Percentiles rank a stretch among this genome's conserved stretches.
Evolutionary conservation across 192 early-diverging fungal species (phyloP).

Genomic region (Chytriomyces confervae): DNA sequence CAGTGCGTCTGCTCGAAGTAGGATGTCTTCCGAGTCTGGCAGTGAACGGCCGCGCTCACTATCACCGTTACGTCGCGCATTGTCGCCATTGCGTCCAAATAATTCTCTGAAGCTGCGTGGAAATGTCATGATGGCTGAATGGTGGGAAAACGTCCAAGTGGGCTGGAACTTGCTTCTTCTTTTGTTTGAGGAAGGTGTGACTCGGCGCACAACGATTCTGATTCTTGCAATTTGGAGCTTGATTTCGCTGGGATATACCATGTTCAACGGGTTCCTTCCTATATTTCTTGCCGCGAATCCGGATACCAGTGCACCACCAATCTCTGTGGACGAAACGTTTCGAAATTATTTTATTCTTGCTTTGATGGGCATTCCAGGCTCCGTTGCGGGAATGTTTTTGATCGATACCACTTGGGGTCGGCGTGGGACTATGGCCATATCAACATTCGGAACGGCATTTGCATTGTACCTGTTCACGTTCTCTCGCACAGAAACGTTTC

Average conservation of each 20-base stretch:
- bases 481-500: constrained; percentile 57
- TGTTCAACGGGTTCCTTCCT: constrained; percentile 87
- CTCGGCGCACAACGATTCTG: constrained; percentile 61
- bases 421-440: constrained; percentile 78
- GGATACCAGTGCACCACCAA: not conserved
- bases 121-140: not conserved
- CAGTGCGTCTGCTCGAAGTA: not conserved
- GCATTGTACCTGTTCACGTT: constrained; percentile 72
- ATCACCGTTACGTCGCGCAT: too few species aligned
- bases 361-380: constrained; percentile 79
- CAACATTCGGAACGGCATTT: constrained; percentile 73
- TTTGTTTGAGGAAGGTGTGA: constrained; percentile 24
- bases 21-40: not conserved
- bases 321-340: constrained; percentile 64
- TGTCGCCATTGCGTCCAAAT: too few species aligned
- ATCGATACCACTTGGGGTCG: constrained; percentile 78
- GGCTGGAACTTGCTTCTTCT: not conserved
- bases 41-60: too few species aligned
- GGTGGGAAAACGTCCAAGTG: not conserved
- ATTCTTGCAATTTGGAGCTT: constrained; percentile 82
- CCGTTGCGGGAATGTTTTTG: constrained; percentile 63
- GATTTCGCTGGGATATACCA: constrained; percentile 80
- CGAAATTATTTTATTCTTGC: constrained; percentile 79
- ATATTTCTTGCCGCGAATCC: constrained; percentile 69
- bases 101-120: too few species aligned